A percentile compares a stretch with the other conserved stretches of the same genome.
These are phyloP conservation scores for Aspergillus persii DNA, from an alignment of 2,329 filamentous ascomycete species.

Conservation along the genomic window DNA sequence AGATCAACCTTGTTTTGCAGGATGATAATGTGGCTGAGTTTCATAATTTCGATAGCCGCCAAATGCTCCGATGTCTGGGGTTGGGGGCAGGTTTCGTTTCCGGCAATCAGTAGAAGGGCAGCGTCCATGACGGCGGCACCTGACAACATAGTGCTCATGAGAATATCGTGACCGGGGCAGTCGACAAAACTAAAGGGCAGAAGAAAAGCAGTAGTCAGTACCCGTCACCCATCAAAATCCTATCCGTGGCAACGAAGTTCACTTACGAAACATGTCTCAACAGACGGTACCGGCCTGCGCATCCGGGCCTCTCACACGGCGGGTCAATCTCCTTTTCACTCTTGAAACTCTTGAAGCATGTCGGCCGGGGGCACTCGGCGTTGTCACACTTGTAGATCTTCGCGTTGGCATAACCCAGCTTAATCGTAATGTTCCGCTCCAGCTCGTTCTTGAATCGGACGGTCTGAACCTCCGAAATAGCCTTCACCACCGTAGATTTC, in stretches of 20 bases:
- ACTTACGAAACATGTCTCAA: constrained; percentile 89
- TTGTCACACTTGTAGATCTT: constrained; percentile 99
- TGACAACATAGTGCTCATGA: constrained; percentile 99
- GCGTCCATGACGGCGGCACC: constrained; percentile 99
- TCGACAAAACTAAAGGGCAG: constrained; percentile 73
- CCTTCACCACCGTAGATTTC: constrained; percentile 98
- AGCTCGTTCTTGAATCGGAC: constrained; percentile 99
- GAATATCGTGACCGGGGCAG: constrained; percentile 99
- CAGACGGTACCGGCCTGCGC: constrained; percentile 80
- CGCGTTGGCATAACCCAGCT: constrained; percentile 98
- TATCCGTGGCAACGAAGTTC: background rate
- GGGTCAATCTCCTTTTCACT: constrained; percentile 99
- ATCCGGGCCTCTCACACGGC: constrained; percentile 90
- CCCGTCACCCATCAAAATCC: background rate
- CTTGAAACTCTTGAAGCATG: constrained; percentile 96
- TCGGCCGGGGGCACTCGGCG: constrained; percentile 82
- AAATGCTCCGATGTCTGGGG: constrained; percentile 98
- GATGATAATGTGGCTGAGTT: constrained; percentile 99
- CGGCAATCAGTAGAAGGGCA: constrained; percentile 90
- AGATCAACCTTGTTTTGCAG: constrained; percentile 99
- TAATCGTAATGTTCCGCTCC: constrained; percentile 99
- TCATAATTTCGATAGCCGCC: constrained; percentile 99
- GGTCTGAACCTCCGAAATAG: constrained; percentile 97
- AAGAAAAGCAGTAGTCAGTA: background rate
- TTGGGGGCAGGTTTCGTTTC: constrained; percentile 97